Evolutionary conservation across 2,329 filamentous ascomycete species (phyloP), one percentile per base, ranked within the genome.

Genomic region (Monosporascus ibericus): DNA sequence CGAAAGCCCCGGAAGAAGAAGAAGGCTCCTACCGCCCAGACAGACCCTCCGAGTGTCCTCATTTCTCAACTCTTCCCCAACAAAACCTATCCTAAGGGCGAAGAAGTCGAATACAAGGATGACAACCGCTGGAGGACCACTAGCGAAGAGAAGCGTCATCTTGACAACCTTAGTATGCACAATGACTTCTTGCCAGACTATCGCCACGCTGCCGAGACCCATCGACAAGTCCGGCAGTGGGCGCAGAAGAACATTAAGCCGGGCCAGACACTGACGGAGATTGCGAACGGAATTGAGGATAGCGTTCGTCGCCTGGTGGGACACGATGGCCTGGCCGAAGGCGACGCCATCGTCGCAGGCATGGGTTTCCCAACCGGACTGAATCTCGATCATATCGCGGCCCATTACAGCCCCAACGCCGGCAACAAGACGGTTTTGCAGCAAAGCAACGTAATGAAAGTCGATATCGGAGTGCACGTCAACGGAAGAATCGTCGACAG

Each of bases 281-380:
- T 95, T 60, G 88, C 89, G 8, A 86, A 92, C 67, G 86, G 85
- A n/a, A 95, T 95, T 62, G 90, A 95, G 70, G 83, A 92, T 66
- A 81, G 87, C 49, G 88, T 94, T 37, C 82, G 90, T 58, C 82
- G 86, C 34, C 71, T 95, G 58, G 86, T 86, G 2, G 90, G 88
- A 6, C 88, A 95, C 67, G 76, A 81, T 60, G 90, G 89, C 7
- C 71, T 94, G 44, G 79, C 86, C 55, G 86, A 91, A 62, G 90
- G 90, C 5, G 90, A 95, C 63, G 85, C 84, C 50, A 73, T 92
- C 58, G 82, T 84, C 63, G 89, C 84, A 34, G 90, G 90, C 51
- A 89, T 95, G 80, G 90, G 88, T 4, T 95, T 95, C 72, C 90
- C 90, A 5, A 90, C 86, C 22, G 90, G 90, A 49, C 75, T 95